Evolutionary conservation across 805 yeast genomes (phyloP), one percentile per base, ranked within the genome.

Genomic region (Yamadazyma sp.): DNA sequence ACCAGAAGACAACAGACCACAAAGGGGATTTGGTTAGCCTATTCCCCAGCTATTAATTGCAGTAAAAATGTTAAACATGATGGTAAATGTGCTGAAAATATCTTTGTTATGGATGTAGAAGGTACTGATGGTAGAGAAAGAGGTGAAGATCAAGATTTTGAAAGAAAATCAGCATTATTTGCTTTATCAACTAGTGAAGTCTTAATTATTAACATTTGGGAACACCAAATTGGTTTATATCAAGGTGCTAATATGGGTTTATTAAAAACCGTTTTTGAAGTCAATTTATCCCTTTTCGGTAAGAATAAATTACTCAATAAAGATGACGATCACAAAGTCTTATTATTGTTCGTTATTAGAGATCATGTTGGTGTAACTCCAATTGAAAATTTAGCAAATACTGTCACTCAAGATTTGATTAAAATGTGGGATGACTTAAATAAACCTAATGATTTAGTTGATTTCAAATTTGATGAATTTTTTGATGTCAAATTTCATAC

Each of bases 51-150:
- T 3, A 56, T 65, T 16, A 57, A 50, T 10, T 43, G 46, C 9
- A 44, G 48, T 3, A 25, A 35, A 6, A 31, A 27, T 7, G 33
- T 31, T 19, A 50, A 54, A 14, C 18, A 15, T 20, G 19, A 16
- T 14, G 10, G 10, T 9, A 27, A 27, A 17, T 13, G 13, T 8
- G 68, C 76, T 42, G 53, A 57, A 18, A 69, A 78, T 43, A 68
- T 87, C 8, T 73, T 86, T 42, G 94, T 93, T 2, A 75, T 93
- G 74, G 98, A 93, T 55, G 98, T 93, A n/a, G 98, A 93, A 62
- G 98, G 98, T 31, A 89, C 97, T 1, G 98, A 93, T 63, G 98
- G 98, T 31, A 75, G 96, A 41, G 98, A 93, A 62, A 76, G 97
- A 37, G 98, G 98, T 17, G 98, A 93, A 51, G 98, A 93, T 60